Evolutionary conservation across 805 yeast species (phyloP).

Genomic region (Sungouiozyma ichnusensis): DNA sequence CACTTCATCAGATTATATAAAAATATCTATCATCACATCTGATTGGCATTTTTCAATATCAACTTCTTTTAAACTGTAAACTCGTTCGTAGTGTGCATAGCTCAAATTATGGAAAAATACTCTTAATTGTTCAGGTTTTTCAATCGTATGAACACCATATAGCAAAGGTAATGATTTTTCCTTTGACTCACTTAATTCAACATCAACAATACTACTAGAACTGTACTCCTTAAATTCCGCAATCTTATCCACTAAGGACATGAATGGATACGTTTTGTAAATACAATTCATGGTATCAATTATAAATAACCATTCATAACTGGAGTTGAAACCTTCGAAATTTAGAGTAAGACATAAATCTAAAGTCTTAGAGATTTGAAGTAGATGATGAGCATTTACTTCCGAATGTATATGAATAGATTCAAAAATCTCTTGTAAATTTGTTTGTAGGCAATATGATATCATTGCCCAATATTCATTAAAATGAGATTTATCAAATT

Average conservation of each 20-base stretch:
- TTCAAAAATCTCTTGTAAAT: slow-evolving; percentile 24
- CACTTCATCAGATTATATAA: slow-evolving; percentile 11
- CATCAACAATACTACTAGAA: slow-evolving; percentile 23
- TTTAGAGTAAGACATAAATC: slow-evolving; percentile 62
- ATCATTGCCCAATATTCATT: slow-evolving; percentile 61
- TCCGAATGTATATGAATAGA: slow-evolving; percentile 20
- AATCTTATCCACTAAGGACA: slow-evolving; percentile 38
- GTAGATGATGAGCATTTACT: slow-evolving; percentile 27
- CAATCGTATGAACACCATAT: slow-evolving; percentile 16
- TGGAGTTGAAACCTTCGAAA: slow-evolving; percentile 64
- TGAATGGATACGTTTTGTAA: slow-evolving; percentile 29
- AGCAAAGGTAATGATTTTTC: slow-evolving; percentile 22
- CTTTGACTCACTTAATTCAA: slow-evolving; percentile 13
- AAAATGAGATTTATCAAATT: slow-evolving; percentile 54
- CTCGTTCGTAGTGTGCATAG: slow-evolving; percentile 31
- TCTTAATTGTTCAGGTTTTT: slow-evolving; percentile 18
- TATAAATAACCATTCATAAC: slow-evolving; percentile 76
- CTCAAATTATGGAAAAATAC: slow-evolving; percentile 22
- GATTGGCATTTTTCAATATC: slow-evolving; percentile 39
- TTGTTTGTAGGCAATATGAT: slow-evolving; percentile 45
- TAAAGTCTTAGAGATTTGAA: slow-evolving; percentile 63
- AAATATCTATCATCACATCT: slow-evolving; percentile 54
- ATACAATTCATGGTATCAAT: slow-evolving; percentile 55
- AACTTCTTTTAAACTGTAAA: slow-evolving; percentile 39
- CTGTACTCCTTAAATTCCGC: slow-evolving; percentile 30